Percentiles rank a stretch among this genome's conserved stretches.
Conservation (phyloP, 148 eudicot species). For the Camellia sinensis region DNA sequence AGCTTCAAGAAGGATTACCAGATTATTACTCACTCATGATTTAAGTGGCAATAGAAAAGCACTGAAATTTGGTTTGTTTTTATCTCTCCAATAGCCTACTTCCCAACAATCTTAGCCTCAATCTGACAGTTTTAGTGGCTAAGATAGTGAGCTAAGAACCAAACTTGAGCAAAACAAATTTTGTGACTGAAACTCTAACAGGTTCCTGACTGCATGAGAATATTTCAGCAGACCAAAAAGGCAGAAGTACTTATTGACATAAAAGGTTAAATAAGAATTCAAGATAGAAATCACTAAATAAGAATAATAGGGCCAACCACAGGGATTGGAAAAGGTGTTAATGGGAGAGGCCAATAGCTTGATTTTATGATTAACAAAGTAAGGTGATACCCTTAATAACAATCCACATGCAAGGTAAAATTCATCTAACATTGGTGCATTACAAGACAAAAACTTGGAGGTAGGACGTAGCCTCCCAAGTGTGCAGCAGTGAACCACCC, state of each 20-base stretch:
- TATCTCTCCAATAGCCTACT: no score
- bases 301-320: background rate
- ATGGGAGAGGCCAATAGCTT: background rate
- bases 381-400: background rate
- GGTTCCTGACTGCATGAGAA: background rate
- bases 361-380: background rate
- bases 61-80: no score
- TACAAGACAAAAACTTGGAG: no score
- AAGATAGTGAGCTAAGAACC: background rate
- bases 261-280: background rate
- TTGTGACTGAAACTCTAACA: background rate
- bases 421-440: no score
- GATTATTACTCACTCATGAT: no score
- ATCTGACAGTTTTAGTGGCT: background rate
- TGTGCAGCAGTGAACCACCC: background rate
- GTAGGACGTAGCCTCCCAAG: no score
- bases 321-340: background rate
- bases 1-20: no score
- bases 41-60: no score
- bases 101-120: background rate
- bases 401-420: no score
- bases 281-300: background rate
- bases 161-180: background rate
- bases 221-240: background rate
- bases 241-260: background rate